A percentile compares a stretch with the other conserved stretches of the same genome.
These are phyloP conservation scores for Pseudophaeomoniella oleicola DNA, from an alignment of 2,329 filamentous ascomycete species.

Conservation along the genomic window DNA sequence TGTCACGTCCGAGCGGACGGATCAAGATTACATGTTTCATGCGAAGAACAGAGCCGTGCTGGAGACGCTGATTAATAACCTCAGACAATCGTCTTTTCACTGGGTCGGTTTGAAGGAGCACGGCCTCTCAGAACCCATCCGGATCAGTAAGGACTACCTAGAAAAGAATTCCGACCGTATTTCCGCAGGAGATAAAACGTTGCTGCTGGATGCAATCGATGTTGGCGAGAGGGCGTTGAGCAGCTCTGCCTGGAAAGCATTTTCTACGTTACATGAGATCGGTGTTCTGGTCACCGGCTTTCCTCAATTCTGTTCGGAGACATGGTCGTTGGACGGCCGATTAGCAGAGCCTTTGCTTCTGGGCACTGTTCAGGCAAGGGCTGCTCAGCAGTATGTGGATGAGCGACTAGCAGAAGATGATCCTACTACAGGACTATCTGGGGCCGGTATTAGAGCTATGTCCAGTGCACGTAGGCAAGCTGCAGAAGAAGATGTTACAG, in stretches of 20 bases:
- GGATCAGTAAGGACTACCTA: constrained; percentile 55
- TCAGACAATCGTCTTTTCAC: constrained; percentile 76
- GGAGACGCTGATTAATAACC: constrained; percentile 56
- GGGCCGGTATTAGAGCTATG: constrained; percentile 24
- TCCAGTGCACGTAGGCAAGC: constrained; percentile 11
- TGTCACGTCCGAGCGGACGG: constrained; percentile 71
- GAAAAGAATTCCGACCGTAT: constrained; percentile 45
- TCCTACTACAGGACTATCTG: constrained; percentile 24
- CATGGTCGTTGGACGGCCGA: constrained; percentile 53
- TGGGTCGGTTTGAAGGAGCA: constrained; percentile 54
- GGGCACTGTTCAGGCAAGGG: constrained; percentile 40
- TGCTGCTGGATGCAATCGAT: constrained; percentile 51
- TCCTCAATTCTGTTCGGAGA: constrained; percentile 41
- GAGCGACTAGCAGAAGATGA: constrained; percentile 19
- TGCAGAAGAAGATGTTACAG: constrained; percentile 5
- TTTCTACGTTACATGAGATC: constrained; percentile 61
- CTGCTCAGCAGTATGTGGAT: constrained; percentile 40
- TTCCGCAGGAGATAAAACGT: constrained; percentile 41
- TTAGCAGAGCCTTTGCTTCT: constrained; percentile 34
- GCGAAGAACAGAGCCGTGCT: constrained; percentile 54
- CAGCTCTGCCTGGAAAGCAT: constrained; percentile 50
- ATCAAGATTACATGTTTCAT: constrained; percentile 82
- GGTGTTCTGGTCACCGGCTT: constrained; percentile 58
- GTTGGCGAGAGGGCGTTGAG: constrained; percentile 45
- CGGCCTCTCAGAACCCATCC: constrained; percentile 50